Evolutionary conservation across 495 filamentous ascomycete genomes (phyloP), one percentile per base, ranked within the genome.

Genomic region (Aspergillus heteromorphus): DNA sequence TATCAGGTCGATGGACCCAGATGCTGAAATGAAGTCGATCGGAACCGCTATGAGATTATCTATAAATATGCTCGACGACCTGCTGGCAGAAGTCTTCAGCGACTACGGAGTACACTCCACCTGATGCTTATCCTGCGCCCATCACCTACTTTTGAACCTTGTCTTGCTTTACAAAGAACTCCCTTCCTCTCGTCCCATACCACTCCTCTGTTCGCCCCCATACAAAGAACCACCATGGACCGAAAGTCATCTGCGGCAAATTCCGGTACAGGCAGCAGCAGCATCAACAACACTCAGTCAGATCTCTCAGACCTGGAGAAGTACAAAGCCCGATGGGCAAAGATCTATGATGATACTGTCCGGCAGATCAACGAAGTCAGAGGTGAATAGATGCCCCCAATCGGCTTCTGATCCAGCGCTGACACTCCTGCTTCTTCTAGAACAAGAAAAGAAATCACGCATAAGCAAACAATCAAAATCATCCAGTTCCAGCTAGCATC

Each of bases 321-420:
- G 5, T 59, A 59, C 25, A 53, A 63, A 49, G 56, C 56, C 1
- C 53, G 54, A 34, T 63, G 56, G 60, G 34, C 40, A 13, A 54
- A 51, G 31, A 56, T 63, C 16, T 56, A 63, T 34, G 53, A 59
- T 9, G 54, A 56, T 31, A 63, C 56, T 2, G 43, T 63, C 14
- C 40, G 53, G 1, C 53, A 63, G 19, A 58, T 63, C 21, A 47
- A 63, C 11, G 49, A 56, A 40, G 50, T 31, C 41, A 45, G 42
- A 51, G 60, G 60, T 57, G 13, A 14, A 57, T 19, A 23, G 6
- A 7, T 13, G 1, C 43, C 14, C 20, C n/a, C 7, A 9, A 16
- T 9, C 20, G 16, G 11, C 43, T 13, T 45, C 13, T 25, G 5
- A 16, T 16, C 23, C 19, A 27, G 21, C 43, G 1, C 23, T 27